Conservation (phyloP, 257 asterid genomes). For the Solanum appendiculatum region DNA sequence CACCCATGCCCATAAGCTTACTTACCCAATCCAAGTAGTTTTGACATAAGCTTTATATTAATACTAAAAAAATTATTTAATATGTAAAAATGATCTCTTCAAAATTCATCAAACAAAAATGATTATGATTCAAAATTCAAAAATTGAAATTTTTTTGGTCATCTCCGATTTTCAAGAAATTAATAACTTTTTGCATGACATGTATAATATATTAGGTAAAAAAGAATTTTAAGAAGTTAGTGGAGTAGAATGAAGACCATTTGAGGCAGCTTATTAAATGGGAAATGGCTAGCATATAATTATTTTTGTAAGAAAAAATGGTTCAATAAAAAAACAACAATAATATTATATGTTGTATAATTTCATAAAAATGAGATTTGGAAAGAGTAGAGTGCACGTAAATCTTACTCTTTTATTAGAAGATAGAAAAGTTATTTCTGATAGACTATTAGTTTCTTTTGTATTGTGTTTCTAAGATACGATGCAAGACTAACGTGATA, state of each 20-base stretch:
- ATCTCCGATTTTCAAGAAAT: background rate
- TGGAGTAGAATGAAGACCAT: background rate
- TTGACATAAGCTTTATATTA: background rate
- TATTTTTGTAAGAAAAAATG: too few species aligned
- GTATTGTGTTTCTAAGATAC: background rate
- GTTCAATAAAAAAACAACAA: too few species aligned
- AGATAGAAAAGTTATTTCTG: accelerated
- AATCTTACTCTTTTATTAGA: too few species aligned
- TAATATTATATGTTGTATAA: too few species aligned
- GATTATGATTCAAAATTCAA: background rate
- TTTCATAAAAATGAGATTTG: background rate
- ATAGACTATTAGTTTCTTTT: background rate
- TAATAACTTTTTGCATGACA: background rate
- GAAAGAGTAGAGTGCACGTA: too few species aligned
- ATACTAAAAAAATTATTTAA: background rate
- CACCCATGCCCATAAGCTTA: background rate
- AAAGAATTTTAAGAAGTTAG: background rate
- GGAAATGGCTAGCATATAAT: background rate
- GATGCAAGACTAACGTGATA: too few species aligned
- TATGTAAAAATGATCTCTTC: background rate
- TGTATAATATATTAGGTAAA: background rate
- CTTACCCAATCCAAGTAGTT: background rate
- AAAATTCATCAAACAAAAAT: background rate
- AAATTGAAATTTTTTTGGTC: background rate
- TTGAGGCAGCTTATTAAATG: background rate